Conservation (phyloP, 257 asterid genomes). For the Solanum dulcamara region DNA sequence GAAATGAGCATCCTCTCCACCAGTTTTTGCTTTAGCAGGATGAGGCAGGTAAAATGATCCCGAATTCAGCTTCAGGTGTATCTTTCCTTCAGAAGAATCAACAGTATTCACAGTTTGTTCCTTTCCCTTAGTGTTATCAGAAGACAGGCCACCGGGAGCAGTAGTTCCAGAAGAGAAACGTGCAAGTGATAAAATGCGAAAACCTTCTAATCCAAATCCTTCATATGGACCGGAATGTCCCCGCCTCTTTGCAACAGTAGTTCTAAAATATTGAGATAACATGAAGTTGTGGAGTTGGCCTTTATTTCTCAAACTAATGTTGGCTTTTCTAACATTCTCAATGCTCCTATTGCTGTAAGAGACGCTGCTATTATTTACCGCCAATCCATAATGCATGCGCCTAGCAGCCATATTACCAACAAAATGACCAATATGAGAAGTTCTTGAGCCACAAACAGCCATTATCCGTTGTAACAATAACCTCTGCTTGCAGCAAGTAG, state of each 20-base stretch:
- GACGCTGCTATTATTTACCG: background rate
- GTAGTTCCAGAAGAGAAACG: background rate
- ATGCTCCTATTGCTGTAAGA: background rate
- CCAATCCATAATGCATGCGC: background rate
- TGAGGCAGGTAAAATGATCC: background rate
- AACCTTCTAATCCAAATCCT: background rate
- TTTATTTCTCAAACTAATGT: background rate
- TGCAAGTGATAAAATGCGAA: background rate
- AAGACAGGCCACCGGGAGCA: background rate
- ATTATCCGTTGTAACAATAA: background rate
- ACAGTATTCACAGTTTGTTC: background rate
- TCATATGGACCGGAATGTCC: background rate
- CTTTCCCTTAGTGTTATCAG: background rate
- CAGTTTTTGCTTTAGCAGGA: background rate
- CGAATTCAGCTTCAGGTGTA: background rate
- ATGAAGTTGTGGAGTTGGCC: background rate
- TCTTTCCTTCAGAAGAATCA: background rate
- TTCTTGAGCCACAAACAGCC: background rate
- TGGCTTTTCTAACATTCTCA: background rate
- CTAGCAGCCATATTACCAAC: background rate
- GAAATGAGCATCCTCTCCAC: constrained; percentile 10
- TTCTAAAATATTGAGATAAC: background rate
- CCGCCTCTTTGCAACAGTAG: background rate
- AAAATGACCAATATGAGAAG: background rate
- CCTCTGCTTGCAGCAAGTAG: background rate